Evolutionary conservation across 2,329 filamentous ascomycete genomes (phyloP).

Genomic region (Penicillium olsonii): DNA sequence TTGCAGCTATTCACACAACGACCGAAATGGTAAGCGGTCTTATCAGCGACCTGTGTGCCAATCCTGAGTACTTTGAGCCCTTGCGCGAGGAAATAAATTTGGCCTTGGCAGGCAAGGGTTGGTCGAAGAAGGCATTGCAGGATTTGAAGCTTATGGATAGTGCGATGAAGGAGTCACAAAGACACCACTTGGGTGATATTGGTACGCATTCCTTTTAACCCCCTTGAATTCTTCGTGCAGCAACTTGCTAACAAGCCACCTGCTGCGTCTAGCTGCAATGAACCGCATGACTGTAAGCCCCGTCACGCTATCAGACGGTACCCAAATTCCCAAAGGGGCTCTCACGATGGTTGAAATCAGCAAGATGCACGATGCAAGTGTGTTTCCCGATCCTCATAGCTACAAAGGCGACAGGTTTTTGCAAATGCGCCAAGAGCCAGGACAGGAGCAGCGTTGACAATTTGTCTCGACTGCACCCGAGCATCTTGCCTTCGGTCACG

Average conservation of each 20-base stretch:
- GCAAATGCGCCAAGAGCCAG: background rate
- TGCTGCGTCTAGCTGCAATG: background rate
- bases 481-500: slow-evolving; percentile 19
- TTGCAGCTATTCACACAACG: slow-evolving; percentile 39
- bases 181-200: background rate
- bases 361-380: slow-evolving; percentile 11
- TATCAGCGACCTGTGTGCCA: slow-evolving; percentile 55
- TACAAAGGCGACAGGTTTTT: background rate
- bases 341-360: background rate
- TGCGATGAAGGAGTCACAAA: slow-evolving; percentile 2
- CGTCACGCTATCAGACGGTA: background rate
- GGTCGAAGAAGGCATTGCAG: slow-evolving; percentile 14
- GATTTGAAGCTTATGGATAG: slow-evolving; percentile 8
- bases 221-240: too few species aligned
- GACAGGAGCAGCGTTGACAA: background rate
- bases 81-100: slow-evolving; percentile 54
- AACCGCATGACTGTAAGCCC: background rate
- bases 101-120: slow-evolving; percentile 46
- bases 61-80: slow-evolving; percentile 54
- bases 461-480: background rate
- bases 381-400: background rate
- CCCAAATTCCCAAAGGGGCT: background rate
- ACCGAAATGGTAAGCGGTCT: slow-evolving; percentile 46
- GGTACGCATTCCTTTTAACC: background rate
- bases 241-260: background rate